Conservation (phyloP, 495 filamentous ascomycete species). For the Podospora pseudopauciseta region DNA sequence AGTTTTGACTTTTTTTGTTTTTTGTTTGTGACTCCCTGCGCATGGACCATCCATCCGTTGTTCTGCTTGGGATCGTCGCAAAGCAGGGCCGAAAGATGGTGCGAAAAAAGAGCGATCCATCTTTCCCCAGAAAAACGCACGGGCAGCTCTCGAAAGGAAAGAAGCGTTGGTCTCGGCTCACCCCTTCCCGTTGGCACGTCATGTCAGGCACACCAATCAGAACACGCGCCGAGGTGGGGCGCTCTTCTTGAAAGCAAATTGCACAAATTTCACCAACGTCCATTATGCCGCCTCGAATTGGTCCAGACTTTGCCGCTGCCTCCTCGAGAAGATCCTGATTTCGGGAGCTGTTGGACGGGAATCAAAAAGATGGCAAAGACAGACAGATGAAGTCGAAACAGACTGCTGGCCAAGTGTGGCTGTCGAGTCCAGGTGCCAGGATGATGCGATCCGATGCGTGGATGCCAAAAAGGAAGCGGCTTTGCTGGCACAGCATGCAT, state of each 20-base stretch:
- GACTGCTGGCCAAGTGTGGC: background rate
- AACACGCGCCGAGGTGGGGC: constrained; percentile 6
- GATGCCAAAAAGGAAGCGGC: background rate
- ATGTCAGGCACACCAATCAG: constrained; percentile 23
- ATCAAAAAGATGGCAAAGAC: background rate
- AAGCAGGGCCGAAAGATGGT: background rate
- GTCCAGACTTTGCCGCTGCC: constrained; percentile 1
- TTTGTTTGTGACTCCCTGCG: background rate
- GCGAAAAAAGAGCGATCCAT: background rate
- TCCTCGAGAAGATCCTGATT: background rate
- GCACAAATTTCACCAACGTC: constrained; percentile 25
- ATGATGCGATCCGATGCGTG: background rate
- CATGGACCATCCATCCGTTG: background rate
- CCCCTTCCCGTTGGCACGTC: constrained; percentile 9
- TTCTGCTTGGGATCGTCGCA: background rate
- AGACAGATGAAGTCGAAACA: background rate
- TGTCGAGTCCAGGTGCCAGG: background rate
- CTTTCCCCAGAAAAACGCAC: constrained; percentile 12
- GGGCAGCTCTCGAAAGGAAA: background rate
- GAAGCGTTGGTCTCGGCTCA: constrained; percentile 10
- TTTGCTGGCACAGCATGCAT: constrained; percentile 6
- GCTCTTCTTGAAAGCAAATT: constrained; percentile 19
- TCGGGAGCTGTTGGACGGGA: background rate
- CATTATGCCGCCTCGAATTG: constrained; percentile 8
- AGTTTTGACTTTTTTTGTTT: background rate